phyloP scores from a whole-genome alignment of 441 rosid genomes.

The Daphne laureola region DNA sequence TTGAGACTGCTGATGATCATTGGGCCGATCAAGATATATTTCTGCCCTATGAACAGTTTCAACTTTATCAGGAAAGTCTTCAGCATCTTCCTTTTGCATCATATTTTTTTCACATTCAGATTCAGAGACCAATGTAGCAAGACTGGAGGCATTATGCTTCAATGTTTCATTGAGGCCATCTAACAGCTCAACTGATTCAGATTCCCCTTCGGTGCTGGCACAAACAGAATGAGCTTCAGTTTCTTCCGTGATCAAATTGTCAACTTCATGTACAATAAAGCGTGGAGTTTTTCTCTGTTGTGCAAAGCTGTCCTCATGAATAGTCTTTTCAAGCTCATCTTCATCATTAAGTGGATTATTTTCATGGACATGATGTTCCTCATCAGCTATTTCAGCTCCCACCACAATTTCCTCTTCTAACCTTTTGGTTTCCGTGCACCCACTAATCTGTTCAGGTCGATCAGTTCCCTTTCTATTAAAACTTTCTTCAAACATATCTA shows the following conservation, averaged over 20 bases:
- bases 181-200: conserved; percentile 30
- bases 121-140: conserved; percentile 30
- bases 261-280: conserved; percentile 21
- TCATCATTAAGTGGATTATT: conserved; percentile 19
- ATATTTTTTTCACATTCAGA: conserved; percentile 26
- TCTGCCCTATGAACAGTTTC: conserved; percentile 24
- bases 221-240: conserved; percentile 24
- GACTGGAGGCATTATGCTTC: conserved; percentile 27
- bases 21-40: conserved; percentile 26
- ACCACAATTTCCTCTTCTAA: conserved; percentile 25
- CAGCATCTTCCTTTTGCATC: conserved; percentile 23
- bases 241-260: conserved; percentile 20
- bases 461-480: conserved; percentile 22
- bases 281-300: conserved; percentile 18
- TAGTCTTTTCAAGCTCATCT: conserved; percentile 21
- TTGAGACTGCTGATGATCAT: conserved; percentile 22
- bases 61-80: conserved; percentile 15
- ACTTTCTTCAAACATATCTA: conserved; percentile 25
- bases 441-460: conserved; percentile 25
- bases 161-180: conserved; percentile 29
- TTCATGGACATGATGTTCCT: conserved; percentile 17
- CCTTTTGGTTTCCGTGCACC: conserved; percentile 29
- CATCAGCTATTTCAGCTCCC: conserved; percentile 21
- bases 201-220: conserved; percentile 33
- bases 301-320: conserved; percentile 20